Conservation (phyloP, 139 green algal species). For the Chlorella sp. region DNA sequence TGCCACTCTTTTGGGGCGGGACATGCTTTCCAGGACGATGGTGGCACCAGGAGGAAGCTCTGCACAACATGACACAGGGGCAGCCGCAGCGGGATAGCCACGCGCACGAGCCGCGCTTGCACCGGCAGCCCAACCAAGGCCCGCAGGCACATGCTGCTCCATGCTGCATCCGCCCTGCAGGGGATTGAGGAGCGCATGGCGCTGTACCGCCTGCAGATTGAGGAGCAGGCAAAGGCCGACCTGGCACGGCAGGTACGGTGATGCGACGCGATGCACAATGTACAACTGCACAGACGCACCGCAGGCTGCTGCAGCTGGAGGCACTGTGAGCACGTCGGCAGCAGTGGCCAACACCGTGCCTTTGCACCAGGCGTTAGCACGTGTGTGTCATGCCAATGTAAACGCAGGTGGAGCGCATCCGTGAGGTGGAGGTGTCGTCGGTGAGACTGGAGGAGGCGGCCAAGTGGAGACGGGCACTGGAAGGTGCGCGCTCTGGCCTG, state of each 20-base stretch:
- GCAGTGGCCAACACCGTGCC: no score
- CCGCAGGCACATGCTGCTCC: not conserved
- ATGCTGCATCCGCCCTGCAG: no score
- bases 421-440: conserved; percentile 44
- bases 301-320: no score
- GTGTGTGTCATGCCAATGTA: not conserved
- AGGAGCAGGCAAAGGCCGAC: conserved; percentile 36
- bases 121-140: not conserved
- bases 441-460: conserved; percentile 46
- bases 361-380: no score
- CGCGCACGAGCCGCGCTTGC: not conserved
- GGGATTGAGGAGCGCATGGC: conserved; percentile 42
- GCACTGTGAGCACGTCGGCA: no score
- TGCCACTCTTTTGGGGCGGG: no score
- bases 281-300: no score
- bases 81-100: no score
- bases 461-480: conserved; percentile 22
- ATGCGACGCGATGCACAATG: no score
- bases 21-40: no score
- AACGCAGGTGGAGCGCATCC: conserved; percentile 44
- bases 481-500: not conserved
- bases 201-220: conserved; percentile 36
- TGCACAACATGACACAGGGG: no score
- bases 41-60: no score
- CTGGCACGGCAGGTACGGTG: conserved; percentile 29